Evolutionary conservation across 768 basidiomycete species (phyloP).

Genomic region (Pulveroboletus sp.): DNA sequence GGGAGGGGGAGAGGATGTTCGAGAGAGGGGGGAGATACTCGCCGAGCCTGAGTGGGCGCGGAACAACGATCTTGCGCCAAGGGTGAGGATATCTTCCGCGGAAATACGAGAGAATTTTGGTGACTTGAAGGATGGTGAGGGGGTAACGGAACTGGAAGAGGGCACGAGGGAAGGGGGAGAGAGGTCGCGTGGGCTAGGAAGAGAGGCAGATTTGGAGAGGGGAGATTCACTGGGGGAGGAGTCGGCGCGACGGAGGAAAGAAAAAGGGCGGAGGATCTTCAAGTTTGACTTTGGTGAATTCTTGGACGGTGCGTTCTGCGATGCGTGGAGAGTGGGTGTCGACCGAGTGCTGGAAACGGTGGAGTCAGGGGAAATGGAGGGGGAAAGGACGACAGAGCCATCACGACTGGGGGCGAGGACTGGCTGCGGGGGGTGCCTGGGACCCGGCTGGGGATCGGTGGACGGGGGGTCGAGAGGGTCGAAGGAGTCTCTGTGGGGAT

Average conservation of each 20-base stretch:
- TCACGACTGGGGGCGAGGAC: constrained; percentile 1
- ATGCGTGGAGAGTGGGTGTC: constrained; percentile 19
- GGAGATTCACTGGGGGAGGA: constrained; percentile 9
- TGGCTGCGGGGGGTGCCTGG: constrained; percentile 2
- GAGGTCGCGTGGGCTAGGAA: constrained; percentile 7
- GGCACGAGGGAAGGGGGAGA: constrained; percentile 13
- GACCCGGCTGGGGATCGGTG: constrained; percentile 28
- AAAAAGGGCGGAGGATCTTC: constrained; percentile 20
- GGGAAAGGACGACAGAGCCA: constrained; percentile 11
- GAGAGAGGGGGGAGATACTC: neutral
- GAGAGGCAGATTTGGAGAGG: constrained; percentile 8
- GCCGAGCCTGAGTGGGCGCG: constrained; percentile 21
- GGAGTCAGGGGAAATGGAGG: constrained; percentile 18
- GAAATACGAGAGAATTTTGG: constrained; percentile 17
- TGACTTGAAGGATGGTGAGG: constrained; percentile 8
- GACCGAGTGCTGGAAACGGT: constrained; percentile 18
- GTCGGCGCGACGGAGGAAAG: constrained; percentile 17
- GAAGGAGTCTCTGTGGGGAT: constrained; percentile 53
- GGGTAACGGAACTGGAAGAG: constrained; percentile 13
- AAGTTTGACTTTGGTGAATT: constrained; percentile 6
- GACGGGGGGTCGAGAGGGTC: constrained; percentile 14
- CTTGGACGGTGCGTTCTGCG: constrained; percentile 1
- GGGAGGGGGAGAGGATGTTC: constrained; percentile 15
- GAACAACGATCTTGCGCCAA: constrained; percentile 30
- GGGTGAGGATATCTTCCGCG: constrained; percentile 29